Conservation (phyloP, 2,329 filamentous ascomycete genomes). For the Cryphonectria naterciae region DNA sequence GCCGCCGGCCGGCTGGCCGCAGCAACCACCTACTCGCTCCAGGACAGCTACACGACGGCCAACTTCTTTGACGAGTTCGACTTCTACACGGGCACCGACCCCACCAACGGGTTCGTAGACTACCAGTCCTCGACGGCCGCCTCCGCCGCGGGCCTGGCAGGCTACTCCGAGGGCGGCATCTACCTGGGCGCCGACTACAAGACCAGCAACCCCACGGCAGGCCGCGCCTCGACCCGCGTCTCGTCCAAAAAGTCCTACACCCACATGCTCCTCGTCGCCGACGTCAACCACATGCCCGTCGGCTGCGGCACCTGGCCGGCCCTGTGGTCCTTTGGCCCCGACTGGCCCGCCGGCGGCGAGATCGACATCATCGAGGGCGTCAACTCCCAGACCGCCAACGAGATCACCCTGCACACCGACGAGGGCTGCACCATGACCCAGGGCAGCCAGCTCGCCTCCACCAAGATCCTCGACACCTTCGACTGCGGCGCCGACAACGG, state of each 20-base stretch:
- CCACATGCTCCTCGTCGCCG: constrained; percentile 71
- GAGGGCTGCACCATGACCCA: constrained; percentile 61
- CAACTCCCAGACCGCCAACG: constrained; percentile 62
- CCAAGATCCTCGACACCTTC: constrained; percentile 44
- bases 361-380: constrained; percentile 84
- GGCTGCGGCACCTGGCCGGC: constrained; percentile 79
- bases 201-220: constrained; percentile 57
- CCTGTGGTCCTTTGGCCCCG: constrained; percentile 68
- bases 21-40: constrained; percentile 49
- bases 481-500: constrained; percentile 60
- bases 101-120: constrained; percentile 74
- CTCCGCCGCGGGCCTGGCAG: constrained; percentile 60
- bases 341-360: constrained; percentile 73
- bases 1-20: constrained; percentile 31
- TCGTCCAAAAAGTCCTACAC: constrained; percentile 68
- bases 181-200: constrained; percentile 72
- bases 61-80: constrained; percentile 62
- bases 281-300: constrained; percentile 77
- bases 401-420: constrained; percentile 70
- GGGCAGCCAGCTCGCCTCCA: constrained; percentile 50
- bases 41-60: constrained; percentile 51
- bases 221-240: constrained; percentile 73
- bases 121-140: constrained; percentile 67
- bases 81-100: constrained; percentile 64
- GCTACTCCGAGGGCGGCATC: constrained; percentile 57